These are phyloP conservation scores for Penicillium roqueforti DNA, from an alignment of 495 filamentous ascomycete genomes.

Conservation along the genomic window DNA sequence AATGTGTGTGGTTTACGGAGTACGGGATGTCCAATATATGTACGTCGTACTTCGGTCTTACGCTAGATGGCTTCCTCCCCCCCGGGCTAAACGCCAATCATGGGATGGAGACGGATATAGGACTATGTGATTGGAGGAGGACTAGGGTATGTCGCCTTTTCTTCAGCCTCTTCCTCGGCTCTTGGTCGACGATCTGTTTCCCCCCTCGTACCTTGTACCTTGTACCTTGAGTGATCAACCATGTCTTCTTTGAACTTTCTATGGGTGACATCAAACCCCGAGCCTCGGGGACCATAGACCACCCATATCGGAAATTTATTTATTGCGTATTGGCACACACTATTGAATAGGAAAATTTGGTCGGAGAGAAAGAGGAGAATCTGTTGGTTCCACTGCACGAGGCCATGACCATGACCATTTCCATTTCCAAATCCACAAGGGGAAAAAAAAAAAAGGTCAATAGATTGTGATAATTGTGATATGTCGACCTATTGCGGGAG, in stretches of 20 bases:
- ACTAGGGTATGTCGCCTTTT: neutral
- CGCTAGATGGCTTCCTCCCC: neutral
- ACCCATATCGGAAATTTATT: constrained; percentile 1
- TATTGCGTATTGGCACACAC: neutral
- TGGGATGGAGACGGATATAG: neutral
- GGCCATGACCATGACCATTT: no score
- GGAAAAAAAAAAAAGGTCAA: neutral
- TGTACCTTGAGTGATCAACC: constrained; percentile 7
- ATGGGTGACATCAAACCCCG: neutral
- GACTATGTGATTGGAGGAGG: neutral
- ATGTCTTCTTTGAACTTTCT: neutral
- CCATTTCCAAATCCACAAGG: neutral
- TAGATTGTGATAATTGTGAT: constrained; percentile 31
- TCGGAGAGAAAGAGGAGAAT: neutral
- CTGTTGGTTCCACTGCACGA: neutral
- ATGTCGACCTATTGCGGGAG: constrained; percentile 31
- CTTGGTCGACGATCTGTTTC: neutral
- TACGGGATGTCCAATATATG: neutral
- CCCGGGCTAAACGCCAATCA: constrained; percentile 1
- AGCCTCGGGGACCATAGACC: constrained; percentile 1
- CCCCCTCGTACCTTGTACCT: neutral
- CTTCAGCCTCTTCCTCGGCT: constrained; percentile 9
- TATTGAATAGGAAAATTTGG: constrained; percentile 1
- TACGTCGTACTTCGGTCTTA: constrained; percentile 3
- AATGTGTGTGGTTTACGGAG: neutral